These are phyloP conservation scores for Blattamonas nauphoetae DNA, from an alignment of 78 protist genomes.

Conservation along the genomic window DNA sequence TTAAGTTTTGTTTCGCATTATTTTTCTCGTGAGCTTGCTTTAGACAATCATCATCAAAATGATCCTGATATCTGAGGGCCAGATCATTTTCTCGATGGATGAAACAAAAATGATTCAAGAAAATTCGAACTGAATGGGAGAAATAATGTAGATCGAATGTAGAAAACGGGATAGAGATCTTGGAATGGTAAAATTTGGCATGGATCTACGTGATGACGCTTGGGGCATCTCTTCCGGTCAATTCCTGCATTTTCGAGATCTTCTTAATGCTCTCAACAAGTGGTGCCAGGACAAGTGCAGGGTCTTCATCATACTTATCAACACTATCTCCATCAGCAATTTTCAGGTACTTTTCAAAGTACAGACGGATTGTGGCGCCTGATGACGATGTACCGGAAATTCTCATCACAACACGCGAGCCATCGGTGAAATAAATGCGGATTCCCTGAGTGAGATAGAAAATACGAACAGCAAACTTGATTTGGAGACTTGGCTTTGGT, in stretches of 20 bases:
- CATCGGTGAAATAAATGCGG: slow-evolving; percentile 63
- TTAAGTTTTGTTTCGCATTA: too few relatives aligned
- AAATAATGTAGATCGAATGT: too few relatives aligned
- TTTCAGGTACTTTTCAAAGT: slow-evolving; percentile 65
- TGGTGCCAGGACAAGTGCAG: slow-evolving; percentile 40
- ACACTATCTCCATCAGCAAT: not conserved
- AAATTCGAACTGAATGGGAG: too few relatives aligned
- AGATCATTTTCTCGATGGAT: too few relatives aligned
- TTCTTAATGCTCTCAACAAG: slow-evolving; percentile 44
- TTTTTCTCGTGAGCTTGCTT: too few relatives aligned
- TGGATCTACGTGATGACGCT: slow-evolving; percentile 83
- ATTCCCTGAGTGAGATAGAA: slow-evolving; percentile 60
- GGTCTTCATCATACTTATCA: not conserved
- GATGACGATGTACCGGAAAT: slow-evolving; percentile 69
- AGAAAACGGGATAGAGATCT: too few relatives aligned
- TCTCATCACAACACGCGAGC: slow-evolving; percentile 77
- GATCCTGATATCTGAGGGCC: too few relatives aligned
- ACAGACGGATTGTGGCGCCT: slow-evolving; percentile 91
- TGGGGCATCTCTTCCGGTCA: slow-evolving; percentile 70
- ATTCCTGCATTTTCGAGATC: slow-evolving; percentile 35
- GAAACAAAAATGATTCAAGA: too few relatives aligned
- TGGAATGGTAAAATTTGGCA: too few relatives aligned
- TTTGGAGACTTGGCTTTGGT: slow-evolving; percentile 47
- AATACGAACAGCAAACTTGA: slow-evolving; percentile 11
- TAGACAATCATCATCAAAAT: too few relatives aligned